Evolutionary conservation across 2,329 filamentous ascomycete species (phyloP).

Genomic region (Nectriaceae sp.): DNA sequence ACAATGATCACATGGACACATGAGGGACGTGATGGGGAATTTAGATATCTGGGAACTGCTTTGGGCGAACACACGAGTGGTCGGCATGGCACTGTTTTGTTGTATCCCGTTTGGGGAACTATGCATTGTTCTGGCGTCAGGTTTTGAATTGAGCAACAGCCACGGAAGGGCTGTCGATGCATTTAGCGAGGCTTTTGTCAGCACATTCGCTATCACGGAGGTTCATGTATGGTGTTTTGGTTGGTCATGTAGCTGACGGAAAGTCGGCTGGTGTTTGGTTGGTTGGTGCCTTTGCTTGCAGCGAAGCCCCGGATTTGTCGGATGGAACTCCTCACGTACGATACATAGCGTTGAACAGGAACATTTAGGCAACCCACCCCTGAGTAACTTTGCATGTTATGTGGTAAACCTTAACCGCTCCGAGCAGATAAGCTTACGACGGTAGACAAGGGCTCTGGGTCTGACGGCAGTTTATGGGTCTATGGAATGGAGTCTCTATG

Average conservation of each 20-base stretch:
- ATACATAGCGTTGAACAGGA: no score
- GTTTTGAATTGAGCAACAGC: slow-evolving; percentile 20
- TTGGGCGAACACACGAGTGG: background rate
- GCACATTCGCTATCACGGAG: no score
- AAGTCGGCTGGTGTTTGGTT: no score
- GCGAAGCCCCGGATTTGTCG: no score
- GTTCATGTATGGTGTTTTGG: no score
- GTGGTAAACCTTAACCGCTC: no score
- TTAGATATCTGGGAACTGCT: background rate
- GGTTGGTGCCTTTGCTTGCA: no score
- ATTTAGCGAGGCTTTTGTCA: slow-evolving; percentile 24
- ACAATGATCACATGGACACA: no score
- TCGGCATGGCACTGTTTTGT: slow-evolving; percentile 13
- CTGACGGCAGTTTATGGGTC: slow-evolving; percentile 1
- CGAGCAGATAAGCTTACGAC: slow-evolving; percentile 12
- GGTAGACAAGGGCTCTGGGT: slow-evolving; percentile 7
- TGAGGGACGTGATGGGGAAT: background rate
- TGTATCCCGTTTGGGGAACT: slow-evolving; percentile 8
- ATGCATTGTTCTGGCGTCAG: slow-evolving; percentile 30
- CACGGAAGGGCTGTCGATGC: slow-evolving; percentile 21
- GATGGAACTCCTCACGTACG: no score
- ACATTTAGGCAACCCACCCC: no score
- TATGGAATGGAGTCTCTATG: background rate
- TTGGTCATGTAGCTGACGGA: no score
- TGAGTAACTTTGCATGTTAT: no score